phyloP scores from a whole-genome alignment of 768 basidiomycete genomes.

The Tricholoma flavovirens region DNA sequence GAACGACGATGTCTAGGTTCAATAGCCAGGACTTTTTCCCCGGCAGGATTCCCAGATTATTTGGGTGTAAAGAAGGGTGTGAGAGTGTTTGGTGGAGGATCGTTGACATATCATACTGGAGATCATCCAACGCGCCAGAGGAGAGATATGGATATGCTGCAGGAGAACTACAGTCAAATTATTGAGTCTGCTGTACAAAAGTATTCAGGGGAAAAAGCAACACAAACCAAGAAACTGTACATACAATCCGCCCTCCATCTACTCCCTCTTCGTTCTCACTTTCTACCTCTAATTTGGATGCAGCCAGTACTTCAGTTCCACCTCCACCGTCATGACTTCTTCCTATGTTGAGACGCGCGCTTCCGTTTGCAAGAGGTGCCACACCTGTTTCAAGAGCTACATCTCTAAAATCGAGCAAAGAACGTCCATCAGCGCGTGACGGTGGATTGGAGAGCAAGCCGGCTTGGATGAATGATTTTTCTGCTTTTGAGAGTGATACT shows the following conservation, averaged over 20 bases:
- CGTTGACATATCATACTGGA: slow-evolving; percentile 66
- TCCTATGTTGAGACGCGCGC: slow-evolving; percentile 72
- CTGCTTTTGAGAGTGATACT: slow-evolving; percentile 63
- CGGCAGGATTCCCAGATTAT: slow-evolving; percentile 55
- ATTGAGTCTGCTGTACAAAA: slow-evolving; percentile 7
- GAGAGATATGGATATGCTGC: slow-evolving; percentile 72
- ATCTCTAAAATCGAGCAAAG: slow-evolving; percentile 57
- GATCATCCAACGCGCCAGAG: slow-evolving; percentile 60
- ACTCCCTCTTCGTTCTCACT: slow-evolving; percentile 39
- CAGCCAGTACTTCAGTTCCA: slow-evolving; percentile 76
- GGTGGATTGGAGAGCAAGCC: slow-evolving; percentile 56
- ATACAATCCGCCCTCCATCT: slow-evolving; percentile 58
- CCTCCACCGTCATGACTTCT: slow-evolving; percentile 48
- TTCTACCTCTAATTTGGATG: slow-evolving; percentile 77
- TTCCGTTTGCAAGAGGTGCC: slow-evolving; percentile 80
- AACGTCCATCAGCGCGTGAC: slow-evolving; percentile 73
- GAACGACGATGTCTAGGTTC: slow-evolving; percentile 67
- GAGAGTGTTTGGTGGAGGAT: slow-evolving; percentile 60
- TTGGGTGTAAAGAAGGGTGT: slow-evolving; percentile 59
- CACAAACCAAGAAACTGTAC: slow-evolving; percentile 73
- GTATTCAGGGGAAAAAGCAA: neutral
- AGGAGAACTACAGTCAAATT: slow-evolving; percentile 59
- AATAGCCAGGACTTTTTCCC: slow-evolving; percentile 70
- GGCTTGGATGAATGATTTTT: slow-evolving; percentile 68
- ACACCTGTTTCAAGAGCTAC: slow-evolving; percentile 74